Conservation (phyloP, 1,284 basidiomycete species). For the Wolfiporia cocos region DNA sequence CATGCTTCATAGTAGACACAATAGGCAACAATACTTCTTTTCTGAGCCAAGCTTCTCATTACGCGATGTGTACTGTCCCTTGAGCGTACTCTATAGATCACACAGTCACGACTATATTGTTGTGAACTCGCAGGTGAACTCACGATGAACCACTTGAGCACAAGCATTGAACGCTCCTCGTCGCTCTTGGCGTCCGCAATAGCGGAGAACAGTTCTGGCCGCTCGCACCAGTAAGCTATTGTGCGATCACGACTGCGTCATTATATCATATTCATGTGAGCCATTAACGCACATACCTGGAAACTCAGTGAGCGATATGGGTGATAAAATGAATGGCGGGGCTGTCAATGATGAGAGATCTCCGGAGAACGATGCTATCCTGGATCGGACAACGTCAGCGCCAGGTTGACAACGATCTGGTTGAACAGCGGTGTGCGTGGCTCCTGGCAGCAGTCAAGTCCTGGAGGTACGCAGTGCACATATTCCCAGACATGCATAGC, state of each 20-base stretch:
- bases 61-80: constrained; percentile 91
- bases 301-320: constrained; percentile 82
- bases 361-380: constrained; percentile 81
- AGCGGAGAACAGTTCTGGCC: constrained; percentile 76
- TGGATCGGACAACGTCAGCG: constrained; percentile 20
- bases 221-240: constrained; percentile 89
- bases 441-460: too few species aligned
- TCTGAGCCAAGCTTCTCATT: constrained; percentile 94
- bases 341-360: constrained; percentile 94
- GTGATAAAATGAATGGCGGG: constrained; percentile 90
- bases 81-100: constrained; percentile 68
- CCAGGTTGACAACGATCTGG: too few species aligned
- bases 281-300: constrained; percentile 68
- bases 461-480: too few species aligned
- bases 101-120: neutral
- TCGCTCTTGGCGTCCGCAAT: constrained; percentile 74
- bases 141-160: constrained; percentile 90
- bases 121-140: constrained; percentile 19
- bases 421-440: too few species aligned
- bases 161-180: constrained; percentile 69
- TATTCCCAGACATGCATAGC: too few species aligned
- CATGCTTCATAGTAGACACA: neutral
- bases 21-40: constrained; percentile 72
- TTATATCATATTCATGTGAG: too few species aligned
- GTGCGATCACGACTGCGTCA: too few species aligned